Percentiles rank a stretch among this genome's conserved stretches.
phyloP scores from a whole-genome alignment of 75 land plant genomes.

The Picea sitchensis region DNA sequence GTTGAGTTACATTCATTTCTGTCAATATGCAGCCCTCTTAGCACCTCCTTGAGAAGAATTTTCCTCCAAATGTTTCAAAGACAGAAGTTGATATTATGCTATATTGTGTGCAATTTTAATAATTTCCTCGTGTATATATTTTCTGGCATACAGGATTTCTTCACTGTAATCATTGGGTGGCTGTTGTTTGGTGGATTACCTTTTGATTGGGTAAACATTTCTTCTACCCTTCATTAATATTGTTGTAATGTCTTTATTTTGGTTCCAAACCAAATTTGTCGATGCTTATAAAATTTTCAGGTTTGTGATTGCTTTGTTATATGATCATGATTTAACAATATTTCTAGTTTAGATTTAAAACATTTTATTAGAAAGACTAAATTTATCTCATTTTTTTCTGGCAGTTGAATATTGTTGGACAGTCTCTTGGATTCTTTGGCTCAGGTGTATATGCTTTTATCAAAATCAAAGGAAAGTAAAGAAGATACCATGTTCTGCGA shows the following conservation, averaged over 20 bases:
- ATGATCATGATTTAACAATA: not conserved
- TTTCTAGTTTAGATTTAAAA: not conserved
- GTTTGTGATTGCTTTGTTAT: not conserved
- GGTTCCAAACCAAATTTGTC: not conserved
- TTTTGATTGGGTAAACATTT: constrained; percentile 73
- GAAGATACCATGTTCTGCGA: too few relatives aligned
- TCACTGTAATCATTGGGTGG: constrained; percentile 95
- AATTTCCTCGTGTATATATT: not conserved
- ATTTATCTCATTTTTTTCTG: constrained; percentile 9
- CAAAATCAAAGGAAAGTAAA: constrained; percentile 83
- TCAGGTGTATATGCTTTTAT: constrained; percentile 91
- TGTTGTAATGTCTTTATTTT: not conserved
- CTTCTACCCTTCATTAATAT: not conserved
- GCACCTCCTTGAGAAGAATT: not conserved
- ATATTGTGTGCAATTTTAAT: not conserved
- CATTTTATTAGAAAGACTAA: constrained; percentile 7
- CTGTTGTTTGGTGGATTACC: constrained; percentile 93
- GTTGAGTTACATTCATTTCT: constrained; percentile 1
- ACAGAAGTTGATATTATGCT: not conserved
- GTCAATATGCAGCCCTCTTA: constrained; percentile 3
- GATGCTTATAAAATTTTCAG: not conserved
- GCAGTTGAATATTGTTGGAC: constrained; percentile 89
- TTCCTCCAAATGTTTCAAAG: not conserved
- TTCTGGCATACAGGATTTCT: constrained; percentile 63
- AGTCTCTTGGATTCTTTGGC: constrained; percentile 85